A percentile compares a stretch with the other conserved stretches of the same genome.
phyloP scores from a whole-genome alignment of 768 basidiomycete species.

The Boletus patriciae region DNA sequence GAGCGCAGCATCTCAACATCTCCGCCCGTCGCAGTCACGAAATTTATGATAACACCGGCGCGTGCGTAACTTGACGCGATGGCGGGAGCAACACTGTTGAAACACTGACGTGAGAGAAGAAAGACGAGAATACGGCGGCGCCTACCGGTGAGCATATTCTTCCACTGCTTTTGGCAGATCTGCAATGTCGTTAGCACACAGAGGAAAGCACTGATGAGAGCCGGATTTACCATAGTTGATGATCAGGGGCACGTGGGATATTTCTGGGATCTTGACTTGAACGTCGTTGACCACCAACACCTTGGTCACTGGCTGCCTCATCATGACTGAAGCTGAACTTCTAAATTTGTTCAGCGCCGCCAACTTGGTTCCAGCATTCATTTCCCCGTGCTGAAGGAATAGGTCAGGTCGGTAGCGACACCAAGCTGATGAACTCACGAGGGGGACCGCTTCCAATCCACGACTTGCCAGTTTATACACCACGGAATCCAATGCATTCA shows the following conservation, averaged over 20 bases:
- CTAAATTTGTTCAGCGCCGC: constrained; percentile 86
- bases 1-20: constrained; percentile 98
- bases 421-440: constrained; percentile 55
- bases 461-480: constrained; percentile 86
- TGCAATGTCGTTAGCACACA: constrained; percentile 30
- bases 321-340: constrained; percentile 49
- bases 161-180: constrained; percentile 94
- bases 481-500: constrained; percentile 84
- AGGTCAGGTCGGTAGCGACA: constrained; percentile 10
- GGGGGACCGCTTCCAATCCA: constrained; percentile 82
- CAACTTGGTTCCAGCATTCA: constrained; percentile 79
- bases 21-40: constrained; percentile 95
- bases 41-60: constrained; percentile 92
- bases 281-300: constrained; percentile 93
- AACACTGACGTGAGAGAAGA: constrained; percentile 9
- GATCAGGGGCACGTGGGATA: constrained; percentile 87
- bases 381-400: constrained; percentile 76
- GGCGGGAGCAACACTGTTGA: constrained; percentile 74
- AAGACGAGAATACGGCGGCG: neutral
- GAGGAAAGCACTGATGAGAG: neutral
- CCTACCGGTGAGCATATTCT: constrained; percentile 92
- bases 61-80: constrained; percentile 81
- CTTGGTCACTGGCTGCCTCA: constrained; percentile 67
- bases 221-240: constrained; percentile 81
- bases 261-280: constrained; percentile 85